Conservation (phyloP, 2,329 filamentous ascomycete genomes). For the Dactylellina leptospora region DNA sequence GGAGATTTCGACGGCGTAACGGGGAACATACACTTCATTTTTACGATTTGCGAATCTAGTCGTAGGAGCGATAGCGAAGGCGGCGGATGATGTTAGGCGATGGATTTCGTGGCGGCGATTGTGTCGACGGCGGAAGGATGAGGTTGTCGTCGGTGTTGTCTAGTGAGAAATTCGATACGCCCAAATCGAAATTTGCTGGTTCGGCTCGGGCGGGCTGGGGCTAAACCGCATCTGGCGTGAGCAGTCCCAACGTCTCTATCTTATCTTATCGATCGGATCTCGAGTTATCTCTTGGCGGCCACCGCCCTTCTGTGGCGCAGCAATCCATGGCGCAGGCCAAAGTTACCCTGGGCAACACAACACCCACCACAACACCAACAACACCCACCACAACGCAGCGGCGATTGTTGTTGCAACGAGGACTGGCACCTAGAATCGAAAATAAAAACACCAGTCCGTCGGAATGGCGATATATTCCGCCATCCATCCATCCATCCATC, state of each 20-base stretch:
- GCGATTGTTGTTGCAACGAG: too few relatives aligned
- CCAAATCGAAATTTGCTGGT: conserved; percentile 32
- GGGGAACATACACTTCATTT: conserved; percentile 60
- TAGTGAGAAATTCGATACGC: conserved; percentile 20
- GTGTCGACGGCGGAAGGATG: conserved; percentile 32
- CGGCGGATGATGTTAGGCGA: conserved; percentile 50
- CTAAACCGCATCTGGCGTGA: conserved; percentile 31
- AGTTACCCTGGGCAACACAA: conserved; percentile 52
- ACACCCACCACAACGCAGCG: too few relatives aligned
- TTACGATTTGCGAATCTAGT: conserved; percentile 48
- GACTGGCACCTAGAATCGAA: too few relatives aligned
- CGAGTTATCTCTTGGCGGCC: not conserved
- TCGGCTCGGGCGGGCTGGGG: not conserved
- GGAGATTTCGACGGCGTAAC: too few relatives aligned
- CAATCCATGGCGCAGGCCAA: too few relatives aligned
- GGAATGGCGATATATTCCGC: not conserved
- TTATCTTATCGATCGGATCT: conserved; percentile 19
- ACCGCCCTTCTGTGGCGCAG: not conserved
- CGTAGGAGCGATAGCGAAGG: not conserved
- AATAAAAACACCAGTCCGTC: too few relatives aligned
- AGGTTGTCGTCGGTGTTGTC: conserved; percentile 25
- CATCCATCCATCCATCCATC: conserved; percentile 12
- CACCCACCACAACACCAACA: not conserved
- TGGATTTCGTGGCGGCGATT: conserved; percentile 24
- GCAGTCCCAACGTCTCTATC: conserved; percentile 20